phyloP scores from a whole-genome alignment of 2,329 filamentous ascomycete species.

The Zymoseptoria crescenta region DNA sequence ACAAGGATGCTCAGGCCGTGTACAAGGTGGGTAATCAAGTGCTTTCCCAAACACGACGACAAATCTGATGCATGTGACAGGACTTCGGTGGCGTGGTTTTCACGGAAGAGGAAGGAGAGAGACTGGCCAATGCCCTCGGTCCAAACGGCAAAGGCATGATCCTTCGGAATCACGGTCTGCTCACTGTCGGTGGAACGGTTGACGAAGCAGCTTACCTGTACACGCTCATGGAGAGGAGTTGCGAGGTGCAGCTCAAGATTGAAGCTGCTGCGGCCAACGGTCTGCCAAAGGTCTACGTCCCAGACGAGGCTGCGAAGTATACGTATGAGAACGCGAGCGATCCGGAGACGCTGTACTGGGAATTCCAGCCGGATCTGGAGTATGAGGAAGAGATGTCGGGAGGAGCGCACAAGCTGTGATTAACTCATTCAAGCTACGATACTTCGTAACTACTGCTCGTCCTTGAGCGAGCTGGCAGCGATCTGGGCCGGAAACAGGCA shows the following conservation, averaged over 20 bases:
- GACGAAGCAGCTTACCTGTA: conserved; percentile 68
- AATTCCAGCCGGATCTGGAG: conserved; percentile 46
- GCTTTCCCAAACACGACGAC: neutral
- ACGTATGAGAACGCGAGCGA: conserved; percentile 45
- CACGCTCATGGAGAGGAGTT: conserved; percentile 59
- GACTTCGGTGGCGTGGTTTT: conserved; percentile 59
- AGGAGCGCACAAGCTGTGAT: conserved; percentile 18
- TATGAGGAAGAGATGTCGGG: conserved; percentile 28
- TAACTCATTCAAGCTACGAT: too few relatives aligned
- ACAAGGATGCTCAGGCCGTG: conserved; percentile 55
- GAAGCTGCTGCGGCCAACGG: conserved; percentile 57
- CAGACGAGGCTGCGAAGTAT: conserved; percentile 49
- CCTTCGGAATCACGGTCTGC: conserved; percentile 62
- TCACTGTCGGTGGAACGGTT: conserved; percentile 63
- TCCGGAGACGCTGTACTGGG: conserved; percentile 43
- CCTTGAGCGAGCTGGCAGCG: too few relatives aligned
- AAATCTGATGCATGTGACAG: conserved; percentile 15
- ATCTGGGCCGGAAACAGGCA: too few relatives aligned
- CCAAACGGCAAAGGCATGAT: conserved; percentile 55
- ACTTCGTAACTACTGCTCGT: too few relatives aligned
- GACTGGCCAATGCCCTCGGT: conserved; percentile 57
- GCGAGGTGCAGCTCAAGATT: conserved; percentile 58
- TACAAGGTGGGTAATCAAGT: conserved; percentile 35
- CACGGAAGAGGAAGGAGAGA: conserved; percentile 54
- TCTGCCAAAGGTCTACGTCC: conserved; percentile 45